A percentile compares a stretch with the other conserved stretches of the same genome.
Evolutionary conservation across 352 stramenopile genomes (phyloP).

Genomic region (Pythium sukuiense): DNA sequence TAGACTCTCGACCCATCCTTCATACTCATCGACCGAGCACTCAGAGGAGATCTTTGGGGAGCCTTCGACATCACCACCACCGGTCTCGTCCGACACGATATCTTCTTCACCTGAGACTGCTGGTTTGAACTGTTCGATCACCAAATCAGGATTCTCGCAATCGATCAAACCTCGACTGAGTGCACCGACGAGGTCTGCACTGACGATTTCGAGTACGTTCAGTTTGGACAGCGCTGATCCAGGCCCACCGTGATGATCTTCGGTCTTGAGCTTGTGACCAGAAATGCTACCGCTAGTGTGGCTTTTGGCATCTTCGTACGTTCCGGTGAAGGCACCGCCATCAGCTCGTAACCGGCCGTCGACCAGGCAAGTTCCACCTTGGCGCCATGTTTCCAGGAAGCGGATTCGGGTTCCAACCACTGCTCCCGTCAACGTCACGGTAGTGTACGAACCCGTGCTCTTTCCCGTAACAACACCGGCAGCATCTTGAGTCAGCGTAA

Average conservation of each 20-base stretch:
- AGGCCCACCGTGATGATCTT: background rate
- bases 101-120: slow-evolving; percentile 34
- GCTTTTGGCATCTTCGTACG: slow-evolving; percentile 87
- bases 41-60: slow-evolving; percentile 53
- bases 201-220: slow-evolving; percentile 75
- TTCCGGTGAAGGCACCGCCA: slow-evolving; percentile 68
- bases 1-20: slow-evolving; percentile 75
- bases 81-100: slow-evolving; percentile 34
- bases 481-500: slow-evolving; percentile 67
- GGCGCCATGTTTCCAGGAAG: slow-evolving; percentile 85
- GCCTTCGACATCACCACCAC: slow-evolving; percentile 27
- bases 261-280: slow-evolving; percentile 44
- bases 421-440: slow-evolving; percentile 74
- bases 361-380: slow-evolving; percentile 86
- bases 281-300: slow-evolving; percentile 84
- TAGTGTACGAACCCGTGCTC: slow-evolving; percentile 81
- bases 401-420: slow-evolving; percentile 79
- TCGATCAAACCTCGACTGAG: slow-evolving; percentile 72
- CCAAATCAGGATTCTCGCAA: slow-evolving; percentile 54
- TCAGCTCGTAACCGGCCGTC: slow-evolving; percentile 76
- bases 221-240: slow-evolving; percentile 28
- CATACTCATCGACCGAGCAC: slow-evolving; percentile 75
- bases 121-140: slow-evolving; percentile 43
- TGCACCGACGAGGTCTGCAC: slow-evolving; percentile 72
- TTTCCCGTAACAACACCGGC: slow-evolving; percentile 65